Base-by-base conservation (phyloP, 768 basidiomycete species). In the Candolleomyces eurysporus region DNA sequence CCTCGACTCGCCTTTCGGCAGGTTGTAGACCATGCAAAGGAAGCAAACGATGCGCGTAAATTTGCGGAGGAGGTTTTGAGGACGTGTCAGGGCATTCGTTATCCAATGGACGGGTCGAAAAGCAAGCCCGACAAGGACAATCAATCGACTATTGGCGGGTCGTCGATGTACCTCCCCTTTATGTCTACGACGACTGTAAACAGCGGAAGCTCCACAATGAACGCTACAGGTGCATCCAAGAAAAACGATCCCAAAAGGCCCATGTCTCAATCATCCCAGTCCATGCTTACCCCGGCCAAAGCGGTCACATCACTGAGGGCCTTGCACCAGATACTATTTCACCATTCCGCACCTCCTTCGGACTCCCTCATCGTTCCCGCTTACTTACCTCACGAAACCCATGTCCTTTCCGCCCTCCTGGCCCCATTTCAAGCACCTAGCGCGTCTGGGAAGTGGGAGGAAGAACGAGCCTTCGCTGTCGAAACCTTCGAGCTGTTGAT, bases 11-110 rank as follows among this genome's bases (percentile, higher is more conserved):
- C 83, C 1, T 85, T 88, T 64, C 79, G 79, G 51, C 86, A 90
- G 22, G 83, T 88, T 13, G 88, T 89, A 0, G 89, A 90, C 39
- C 80, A 85, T 59, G 87, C 77, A 3, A 80, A 80, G 30, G 86
- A 84, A 58, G 75, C 78, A 45, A 83, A 85, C 48, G 82, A 86
- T 52, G 71, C 73, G 16, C 77, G 76, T 14, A 79, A 76, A 64
- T 81, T 89, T 53, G 76, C 81, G 4, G 79, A 82, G 57, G 87
- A 89, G 40, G 73, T 91, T 3, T 73, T 80, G 62, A 80, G 75
- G 60, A 81, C 85, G 3, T 88, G 84, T 66, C 80, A 79, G 74
- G 71, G 76, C 14, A 78, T 81, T 36, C 78, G 84, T n/a, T 80
- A 79, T 57, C 71, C 75, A 1, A 86, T 85, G 7, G 57, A 59